Conservation (phyloP, 139 green algal genomes). For the Nannochloris sp. region DNA sequence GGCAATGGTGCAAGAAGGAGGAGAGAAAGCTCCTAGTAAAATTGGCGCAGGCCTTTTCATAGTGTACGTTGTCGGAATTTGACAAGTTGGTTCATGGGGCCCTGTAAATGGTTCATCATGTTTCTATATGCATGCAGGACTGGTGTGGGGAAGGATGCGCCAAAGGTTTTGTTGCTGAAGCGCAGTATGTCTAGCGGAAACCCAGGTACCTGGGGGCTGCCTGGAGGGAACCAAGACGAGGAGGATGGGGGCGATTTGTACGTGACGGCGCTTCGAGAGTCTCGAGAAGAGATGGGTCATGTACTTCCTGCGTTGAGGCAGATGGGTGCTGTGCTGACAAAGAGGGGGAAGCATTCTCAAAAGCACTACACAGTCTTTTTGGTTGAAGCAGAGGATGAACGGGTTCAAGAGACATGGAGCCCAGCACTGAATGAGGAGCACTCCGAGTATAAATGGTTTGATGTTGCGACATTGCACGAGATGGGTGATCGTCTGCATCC, state of each 20-base stretch:
- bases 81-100: too few species aligned
- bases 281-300: constrained; percentile 37
- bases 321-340: constrained; percentile 12
- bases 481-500: constrained; percentile 15
- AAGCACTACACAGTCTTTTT: constrained; percentile 71
- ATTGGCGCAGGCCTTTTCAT: too few species aligned
- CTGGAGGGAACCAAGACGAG: constrained; percentile 59
- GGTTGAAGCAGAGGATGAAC: constrained; percentile 12
- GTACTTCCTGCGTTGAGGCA: constrained; percentile 9
- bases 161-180: not conserved
- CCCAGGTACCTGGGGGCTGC: constrained; percentile 54
- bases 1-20: too few species aligned
- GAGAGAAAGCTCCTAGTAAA: too few species aligned
- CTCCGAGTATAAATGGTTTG: constrained; percentile 40
- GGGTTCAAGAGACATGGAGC: not conserved
- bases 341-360: constrained; percentile 54
- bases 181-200: constrained; percentile 29
- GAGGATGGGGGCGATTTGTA: constrained; percentile 41
- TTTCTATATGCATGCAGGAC: not conserved
- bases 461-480: not conserved
- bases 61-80: too few species aligned
- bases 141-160: not conserved
- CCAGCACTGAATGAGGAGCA: constrained; percentile 55
- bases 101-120: too few species aligned
- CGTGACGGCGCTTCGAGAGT: constrained; percentile 41